A percentile compares a stretch with the other conserved stretches of the same genome.
Evolutionary conservation across 768 basidiomycete species (phyloP).

Genomic region (Pisolithus sp.): DNA sequence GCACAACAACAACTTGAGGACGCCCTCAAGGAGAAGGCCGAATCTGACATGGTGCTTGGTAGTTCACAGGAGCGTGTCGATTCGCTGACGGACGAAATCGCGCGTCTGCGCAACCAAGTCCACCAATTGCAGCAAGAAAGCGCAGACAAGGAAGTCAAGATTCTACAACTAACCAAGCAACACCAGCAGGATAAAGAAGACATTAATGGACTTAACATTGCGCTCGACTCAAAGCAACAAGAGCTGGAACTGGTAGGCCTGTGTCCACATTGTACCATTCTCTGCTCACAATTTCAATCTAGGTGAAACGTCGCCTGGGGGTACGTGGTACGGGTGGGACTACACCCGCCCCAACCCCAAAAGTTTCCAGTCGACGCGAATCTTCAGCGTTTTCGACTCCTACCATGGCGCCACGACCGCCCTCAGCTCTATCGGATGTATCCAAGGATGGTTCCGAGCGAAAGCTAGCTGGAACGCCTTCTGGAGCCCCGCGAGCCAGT

Average conservation of each 20-base stretch:
- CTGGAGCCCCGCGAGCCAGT: slow-evolving; percentile 22
- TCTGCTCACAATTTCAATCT: slow-evolving; percentile 1
- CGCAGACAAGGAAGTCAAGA: slow-evolving; percentile 77
- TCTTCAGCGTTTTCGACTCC: slow-evolving; percentile 55
- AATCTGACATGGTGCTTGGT: slow-evolving; percentile 45
- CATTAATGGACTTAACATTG: slow-evolving; percentile 78
- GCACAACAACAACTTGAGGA: slow-evolving; percentile 37
- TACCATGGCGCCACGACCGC: slow-evolving; percentile 36
- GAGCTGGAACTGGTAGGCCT: slow-evolving; percentile 78
- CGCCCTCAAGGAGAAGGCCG: slow-evolving; percentile 47
- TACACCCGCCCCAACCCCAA: slow-evolving; percentile 46
- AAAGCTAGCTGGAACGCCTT: slow-evolving; percentile 31
- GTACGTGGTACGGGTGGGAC: slow-evolving; percentile 50
- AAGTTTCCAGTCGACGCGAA: slow-evolving; percentile 39
- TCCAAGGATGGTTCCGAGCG: slow-evolving; percentile 32
- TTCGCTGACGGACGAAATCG: slow-evolving; percentile 51
- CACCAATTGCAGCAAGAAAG: slow-evolving; percentile 74
- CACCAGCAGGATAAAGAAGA: slow-evolving; percentile 69
- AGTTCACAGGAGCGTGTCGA: slow-evolving; percentile 44
- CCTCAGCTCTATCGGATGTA: slow-evolving; percentile 50
- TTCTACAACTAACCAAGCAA: slow-evolving; percentile 66
- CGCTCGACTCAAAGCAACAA: slow-evolving; percentile 90
- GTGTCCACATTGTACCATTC: not conserved
- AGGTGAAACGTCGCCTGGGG: slow-evolving; percentile 62
- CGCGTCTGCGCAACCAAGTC: slow-evolving; percentile 53